Base-by-base conservation (phyloP, 2,329 filamentous ascomycete species). In the Graphiopsis chlorocephala region DNA sequence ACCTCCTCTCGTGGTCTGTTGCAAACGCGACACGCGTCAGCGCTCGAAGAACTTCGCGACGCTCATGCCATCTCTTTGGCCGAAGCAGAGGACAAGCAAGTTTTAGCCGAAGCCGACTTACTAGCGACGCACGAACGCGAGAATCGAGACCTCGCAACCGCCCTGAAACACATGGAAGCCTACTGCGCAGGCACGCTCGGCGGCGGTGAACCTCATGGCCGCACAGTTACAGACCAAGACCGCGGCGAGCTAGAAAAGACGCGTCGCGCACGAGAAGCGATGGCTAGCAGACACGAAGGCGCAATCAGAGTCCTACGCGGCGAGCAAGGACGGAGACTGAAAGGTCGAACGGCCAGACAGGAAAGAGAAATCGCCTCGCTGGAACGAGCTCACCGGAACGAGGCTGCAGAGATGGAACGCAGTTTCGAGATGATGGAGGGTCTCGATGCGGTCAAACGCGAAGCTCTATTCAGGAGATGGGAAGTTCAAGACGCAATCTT, bases 241-340 rank as follows among this genome's bases (percentile, higher is more conserved):
- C 74, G 74, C 11, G 73, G 73, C 33, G 80, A 80, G 66, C 74
- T 83, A 12, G 77, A 78, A 20, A 79, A 77, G 31, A 77, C 81
- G 47, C 73, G 76, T 42, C 62, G 74, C 38, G 64, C 73, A 4
- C 75, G 79, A 45, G 73, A 78, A 31, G 74, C 76, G 28, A 75
- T 83, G 58, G 77, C 78, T 7, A 71, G 69, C 11, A 79, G 78
- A 68, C 81, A 83, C 56, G 74, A 76, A 23, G 79, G 76, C 59
- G 79, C 79, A 14, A 81, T 82, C 68, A 81, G 81, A 55, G 80
- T 83, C 7, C 68, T 82, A 8, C 73, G 81, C 12, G 80, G 79
- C 25, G 76, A 78, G 65, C 81, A 83, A 69, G 76, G 77, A 48
- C 71, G 78, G 33, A 74, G 79, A 8, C 71, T 76, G 52, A 75